Evolutionary conservation across 2,329 filamentous ascomycete species (phyloP).

Genomic region (Fusarium penzigii): DNA sequence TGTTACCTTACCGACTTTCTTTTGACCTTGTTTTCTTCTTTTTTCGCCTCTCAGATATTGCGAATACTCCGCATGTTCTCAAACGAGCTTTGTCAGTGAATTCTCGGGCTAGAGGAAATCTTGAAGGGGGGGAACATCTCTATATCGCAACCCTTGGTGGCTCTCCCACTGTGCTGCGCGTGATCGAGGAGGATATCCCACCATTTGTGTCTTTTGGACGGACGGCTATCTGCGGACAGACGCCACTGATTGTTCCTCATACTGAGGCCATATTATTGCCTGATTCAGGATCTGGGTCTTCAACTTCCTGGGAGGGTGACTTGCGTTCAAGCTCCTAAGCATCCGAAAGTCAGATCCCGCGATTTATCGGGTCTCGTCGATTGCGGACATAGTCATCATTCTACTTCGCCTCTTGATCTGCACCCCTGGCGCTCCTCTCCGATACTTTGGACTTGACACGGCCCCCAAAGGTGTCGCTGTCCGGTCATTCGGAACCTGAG

Average conservation of each 20-base stretch:
- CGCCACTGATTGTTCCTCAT: slow-evolving; percentile 11
- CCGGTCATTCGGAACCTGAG: slow-evolving; percentile 3
- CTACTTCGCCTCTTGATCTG: no score
- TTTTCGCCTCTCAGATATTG: no score
- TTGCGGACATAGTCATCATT: no score
- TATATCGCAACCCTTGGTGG: no score
- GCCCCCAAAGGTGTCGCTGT: slow-evolving; percentile 1
- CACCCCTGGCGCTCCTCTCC: slow-evolving; percentile 1
- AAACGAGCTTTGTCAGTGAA: no score
- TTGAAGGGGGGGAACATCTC: no score
- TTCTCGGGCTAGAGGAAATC: no score
- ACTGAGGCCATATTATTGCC: slow-evolving; percentile 7
- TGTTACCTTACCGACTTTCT: no score
- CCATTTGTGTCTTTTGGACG: slow-evolving; percentile 11
- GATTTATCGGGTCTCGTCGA: no score
- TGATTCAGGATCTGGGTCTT: slow-evolving; percentile 4
- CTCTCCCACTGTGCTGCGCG: background rate
- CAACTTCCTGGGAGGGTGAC: background rate
- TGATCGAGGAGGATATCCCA: slow-evolving; percentile 4
- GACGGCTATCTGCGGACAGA: slow-evolving; percentile 18
- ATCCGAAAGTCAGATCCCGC: background rate
- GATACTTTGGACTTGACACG: background rate
- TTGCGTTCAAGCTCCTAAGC: slow-evolving; percentile 10
- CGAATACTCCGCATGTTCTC: no score
- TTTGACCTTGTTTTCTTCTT: no score